A percentile compares a stretch with the other conserved stretches of the same genome.
phyloP scores from a whole-genome alignment of 768 basidiomycete genomes.

The Leucocoprinus leucothites region DNA sequence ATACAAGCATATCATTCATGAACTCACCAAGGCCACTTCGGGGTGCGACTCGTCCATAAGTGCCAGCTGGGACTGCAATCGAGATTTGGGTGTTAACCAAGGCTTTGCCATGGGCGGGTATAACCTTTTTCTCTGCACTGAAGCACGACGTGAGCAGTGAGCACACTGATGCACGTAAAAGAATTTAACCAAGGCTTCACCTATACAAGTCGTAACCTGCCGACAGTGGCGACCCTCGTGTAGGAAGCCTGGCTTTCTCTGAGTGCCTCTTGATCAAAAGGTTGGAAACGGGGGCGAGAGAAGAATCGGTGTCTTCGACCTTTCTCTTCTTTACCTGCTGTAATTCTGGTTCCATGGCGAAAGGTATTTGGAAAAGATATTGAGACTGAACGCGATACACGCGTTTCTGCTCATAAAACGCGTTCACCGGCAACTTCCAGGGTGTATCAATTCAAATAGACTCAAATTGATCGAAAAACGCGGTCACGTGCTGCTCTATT shows the following conservation, averaged over 20 bases:
- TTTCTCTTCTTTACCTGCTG: conserved; percentile 58
- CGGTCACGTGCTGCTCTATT: conserved; percentile 16
- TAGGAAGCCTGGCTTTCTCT: conserved; percentile 78
- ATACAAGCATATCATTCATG: neutral
- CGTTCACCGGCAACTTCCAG: conserved; percentile 33
- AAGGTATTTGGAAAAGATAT: neutral
- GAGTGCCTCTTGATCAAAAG: conserved; percentile 86
- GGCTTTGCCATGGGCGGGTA: conserved; percentile 91
- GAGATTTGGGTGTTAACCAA: conserved; percentile 89
- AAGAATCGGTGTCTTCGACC: conserved; percentile 35
- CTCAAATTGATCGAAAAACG: conserved; percentile 19
- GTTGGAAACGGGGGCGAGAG: conserved; percentile 38
- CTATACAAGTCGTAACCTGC: conserved; percentile 97
- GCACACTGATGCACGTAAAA: too few relatives aligned
- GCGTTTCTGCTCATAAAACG: conserved; percentile 21
- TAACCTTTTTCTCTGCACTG: conserved; percentile 80
- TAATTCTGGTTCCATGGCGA: conserved; percentile 18
- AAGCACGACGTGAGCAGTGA: conserved; percentile 2
- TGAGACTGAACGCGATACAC: neutral
- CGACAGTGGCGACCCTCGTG: conserved; percentile 79
- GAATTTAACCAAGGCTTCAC: conserved; percentile 40
- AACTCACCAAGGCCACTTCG: conserved; percentile 88
- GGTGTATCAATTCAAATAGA: conserved; percentile 33
- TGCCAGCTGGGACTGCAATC: conserved; percentile 89
- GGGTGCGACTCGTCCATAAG: conserved; percentile 96